Percentiles rank a stretch among this genome's conserved stretches.
Evolutionary conservation across 805 yeast genomes (phyloP).

Genomic region (Yamadazyma laniorum): DNA sequence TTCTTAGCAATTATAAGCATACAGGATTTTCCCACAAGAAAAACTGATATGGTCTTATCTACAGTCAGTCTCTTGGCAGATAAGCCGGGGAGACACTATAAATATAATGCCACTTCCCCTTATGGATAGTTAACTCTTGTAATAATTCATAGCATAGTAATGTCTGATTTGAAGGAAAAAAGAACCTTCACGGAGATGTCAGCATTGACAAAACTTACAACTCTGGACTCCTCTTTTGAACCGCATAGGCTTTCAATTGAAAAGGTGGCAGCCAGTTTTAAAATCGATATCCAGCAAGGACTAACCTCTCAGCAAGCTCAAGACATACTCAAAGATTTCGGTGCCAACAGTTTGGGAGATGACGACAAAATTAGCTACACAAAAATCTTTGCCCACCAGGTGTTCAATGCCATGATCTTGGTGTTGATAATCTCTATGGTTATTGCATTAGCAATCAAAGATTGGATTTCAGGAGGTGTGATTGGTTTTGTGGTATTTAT

Average conservation of each 20-base stretch:
- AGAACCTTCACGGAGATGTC: conserved; percentile 14
- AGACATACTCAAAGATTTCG: conserved; percentile 14
- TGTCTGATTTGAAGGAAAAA: conserved; percentile 11
- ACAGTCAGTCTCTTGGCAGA: conserved; percentile 1
- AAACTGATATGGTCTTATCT: not conserved
- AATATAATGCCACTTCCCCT: not conserved
- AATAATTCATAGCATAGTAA: not conserved
- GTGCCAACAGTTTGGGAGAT: conserved; percentile 30
- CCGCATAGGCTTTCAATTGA: conserved; percentile 35
- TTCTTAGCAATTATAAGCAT: not conserved
- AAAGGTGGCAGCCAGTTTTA: conserved; percentile 35
- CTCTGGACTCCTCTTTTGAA: conserved; percentile 10
- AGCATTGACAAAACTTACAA: conserved; percentile 7
- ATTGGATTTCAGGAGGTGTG: conserved; percentile 45
- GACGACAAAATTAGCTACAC: conserved; percentile 27
- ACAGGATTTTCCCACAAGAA: conserved; percentile 3
- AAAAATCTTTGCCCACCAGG: conserved; percentile 35
- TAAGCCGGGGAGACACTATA: not conserved
- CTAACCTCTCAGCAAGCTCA: conserved; percentile 24
- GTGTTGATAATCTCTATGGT: conserved; percentile 37
- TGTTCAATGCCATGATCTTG: conserved; percentile 40
- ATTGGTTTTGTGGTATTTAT: conserved; percentile 45
- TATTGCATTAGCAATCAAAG: conserved; percentile 37
- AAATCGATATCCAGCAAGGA: conserved; percentile 50
- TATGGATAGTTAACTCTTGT: not conserved